Evolutionary conservation across 2,329 filamentous ascomycete genomes (phyloP).

Genomic region (Metarhizium guizhouense): DNA sequence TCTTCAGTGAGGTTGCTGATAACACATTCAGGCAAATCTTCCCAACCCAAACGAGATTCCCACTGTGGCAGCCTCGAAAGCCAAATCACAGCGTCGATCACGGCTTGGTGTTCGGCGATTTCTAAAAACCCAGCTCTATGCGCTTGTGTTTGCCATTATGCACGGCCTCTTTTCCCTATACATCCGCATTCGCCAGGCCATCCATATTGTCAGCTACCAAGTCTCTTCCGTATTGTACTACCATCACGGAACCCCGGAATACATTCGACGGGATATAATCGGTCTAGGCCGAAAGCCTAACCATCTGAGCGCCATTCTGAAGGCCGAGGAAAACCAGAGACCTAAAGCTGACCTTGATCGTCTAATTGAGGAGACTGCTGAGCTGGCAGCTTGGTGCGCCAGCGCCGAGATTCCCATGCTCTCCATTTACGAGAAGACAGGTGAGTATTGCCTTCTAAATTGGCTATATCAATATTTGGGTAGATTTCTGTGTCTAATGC

Average conservation of each 20-base stretch:
- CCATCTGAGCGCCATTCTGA: conserved; percentile 81
- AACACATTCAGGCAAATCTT: conserved; percentile 25
- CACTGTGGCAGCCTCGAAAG: conserved; percentile 14
- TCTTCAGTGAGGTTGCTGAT: conserved; percentile 2
- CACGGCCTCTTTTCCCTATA: conserved; percentile 84
- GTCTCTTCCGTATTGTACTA: conserved; percentile 80
- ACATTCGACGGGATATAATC: conserved; percentile 81
- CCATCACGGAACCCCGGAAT: conserved; percentile 89
- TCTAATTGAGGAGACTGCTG: conserved; percentile 81
- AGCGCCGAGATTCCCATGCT: conserved; percentile 80
- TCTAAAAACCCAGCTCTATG: conserved; percentile 52
- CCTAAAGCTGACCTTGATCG: conserved; percentile 69
- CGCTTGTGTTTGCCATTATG: conserved; percentile 58
- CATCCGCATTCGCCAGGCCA: conserved; percentile 70
- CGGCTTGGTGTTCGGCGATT: conserved; percentile 53
- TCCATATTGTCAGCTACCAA: conserved; percentile 69
- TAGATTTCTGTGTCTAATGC: conserved; percentile 9
- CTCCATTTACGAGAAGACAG: conserved; percentile 86
- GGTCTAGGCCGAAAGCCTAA: conserved; percentile 65
- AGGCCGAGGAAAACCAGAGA: conserved; percentile 59
- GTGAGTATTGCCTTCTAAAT: conserved; percentile 36
- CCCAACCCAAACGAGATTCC: conserved; percentile 24
- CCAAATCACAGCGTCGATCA: conserved; percentile 23
- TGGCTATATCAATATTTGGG: not conserved
- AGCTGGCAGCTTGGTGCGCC: conserved; percentile 87